Evolutionary conservation across 2,329 filamentous ascomycete species (phyloP).

Genomic region (Thyridium curvatum): DNA sequence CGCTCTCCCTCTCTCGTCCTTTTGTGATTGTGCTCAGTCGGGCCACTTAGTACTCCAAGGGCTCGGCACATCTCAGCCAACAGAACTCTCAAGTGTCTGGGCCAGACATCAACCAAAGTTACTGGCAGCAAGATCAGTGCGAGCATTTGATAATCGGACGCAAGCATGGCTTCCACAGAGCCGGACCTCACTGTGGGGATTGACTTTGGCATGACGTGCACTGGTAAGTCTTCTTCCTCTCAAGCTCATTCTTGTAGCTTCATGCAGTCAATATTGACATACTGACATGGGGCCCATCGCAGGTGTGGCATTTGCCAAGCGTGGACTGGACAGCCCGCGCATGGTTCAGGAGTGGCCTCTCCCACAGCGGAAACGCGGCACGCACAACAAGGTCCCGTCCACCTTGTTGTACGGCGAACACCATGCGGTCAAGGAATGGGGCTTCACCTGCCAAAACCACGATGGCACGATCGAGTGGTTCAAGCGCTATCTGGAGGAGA

Average conservation of each 20-base stretch:
- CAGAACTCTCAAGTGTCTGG: no score
- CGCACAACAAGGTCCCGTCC: slow-evolving; percentile 12
- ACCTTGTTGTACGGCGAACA: no score
- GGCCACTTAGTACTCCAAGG: no score
- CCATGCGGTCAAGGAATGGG: no score
- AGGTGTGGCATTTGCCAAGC: slow-evolving; percentile 28
- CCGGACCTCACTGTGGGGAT: slow-evolving; percentile 35
- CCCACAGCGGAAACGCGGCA: slow-evolving; percentile 20
- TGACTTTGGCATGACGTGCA: slow-evolving; percentile 40
- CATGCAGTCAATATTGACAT: neutral
- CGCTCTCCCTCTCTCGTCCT: no score
- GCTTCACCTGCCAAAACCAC: no score
- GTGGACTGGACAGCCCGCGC: slow-evolving; percentile 20
- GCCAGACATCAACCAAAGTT: no score
- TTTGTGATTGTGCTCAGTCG: no score
- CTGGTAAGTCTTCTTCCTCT: slow-evolving; percentile 19
- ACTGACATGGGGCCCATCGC: slow-evolving; percentile 2
- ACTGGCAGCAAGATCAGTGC: no score
- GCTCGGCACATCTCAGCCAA: no score
- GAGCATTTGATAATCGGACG: no score
- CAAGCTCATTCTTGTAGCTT: neutral
- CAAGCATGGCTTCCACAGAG: neutral
- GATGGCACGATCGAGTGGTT: slow-evolving; percentile 32
- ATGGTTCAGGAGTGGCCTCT: slow-evolving; percentile 6
- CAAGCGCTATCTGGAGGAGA: slow-evolving; percentile 50